Evolutionary conservation across 495 filamentous ascomycete genomes (phyloP), one percentile per base, ranked within the genome.

Genomic region (Penicillium daleae): DNA sequence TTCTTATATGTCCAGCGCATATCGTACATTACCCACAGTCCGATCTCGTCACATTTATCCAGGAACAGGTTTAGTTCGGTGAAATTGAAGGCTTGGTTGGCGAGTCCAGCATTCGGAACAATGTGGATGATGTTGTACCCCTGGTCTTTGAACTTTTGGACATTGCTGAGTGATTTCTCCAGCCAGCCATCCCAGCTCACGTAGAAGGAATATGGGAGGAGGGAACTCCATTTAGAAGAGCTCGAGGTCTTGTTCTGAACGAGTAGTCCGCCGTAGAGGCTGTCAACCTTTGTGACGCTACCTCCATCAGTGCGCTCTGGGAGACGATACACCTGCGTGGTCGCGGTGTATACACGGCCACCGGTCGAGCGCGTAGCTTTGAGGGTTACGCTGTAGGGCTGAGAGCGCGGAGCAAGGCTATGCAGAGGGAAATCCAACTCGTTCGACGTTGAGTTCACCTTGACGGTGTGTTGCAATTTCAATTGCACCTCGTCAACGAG

Each of bases 121-220:
- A 82, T 74, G 63, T 86, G 83, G 60, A 85, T 79, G 9, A 83
- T 80, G 42, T 84, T 83, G 68, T 81, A 86, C 15, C 83, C 83
- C 49, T 83, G 79, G 39, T 71, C 69, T 55, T 80, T 75, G 66
- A 88, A 82, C 70, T 48, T 82, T 66, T 29, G 73, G 0, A 69
- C 56, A 10, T 64, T 70, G 53, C 27, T 48, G 13, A 62, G 21
- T 6, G 53, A 72, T 9, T 74, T 76, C 53, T 76, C 71, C 27
- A 78, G 78, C 44, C 87, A 86, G 60, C 81, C 81, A 31, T 83
- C 82, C 62, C 86, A 88, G 39, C 80, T 78, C 0, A 83, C 82
- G 70, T 89, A 91, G 74, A 82, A 88, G 32, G 87, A 86, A 66
- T 87, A 89, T 17, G 88, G 86, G 22, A 90, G 73, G 19, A 90